Evolutionary conservation across 2,329 filamentous ascomycete genomes (phyloP).

Genomic region (Ophiosphaerella narmari): DNA sequence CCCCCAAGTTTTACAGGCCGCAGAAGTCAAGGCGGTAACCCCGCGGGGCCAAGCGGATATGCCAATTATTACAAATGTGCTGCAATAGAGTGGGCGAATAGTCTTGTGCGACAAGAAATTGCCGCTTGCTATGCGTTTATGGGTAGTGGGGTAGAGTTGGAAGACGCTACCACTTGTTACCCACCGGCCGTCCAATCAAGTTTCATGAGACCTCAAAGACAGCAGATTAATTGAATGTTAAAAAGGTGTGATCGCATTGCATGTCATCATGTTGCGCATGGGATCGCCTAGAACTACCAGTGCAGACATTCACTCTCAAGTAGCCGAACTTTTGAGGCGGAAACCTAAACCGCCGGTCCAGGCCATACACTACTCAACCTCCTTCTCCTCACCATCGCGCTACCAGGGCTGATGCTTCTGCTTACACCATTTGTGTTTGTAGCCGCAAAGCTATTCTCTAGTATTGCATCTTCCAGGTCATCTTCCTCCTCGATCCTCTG

Average conservation of each 20-base stretch:
- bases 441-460: slow-evolving; percentile 47
- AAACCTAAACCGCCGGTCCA: slow-evolving; percentile 13
- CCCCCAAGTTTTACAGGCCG: slow-evolving; percentile 2
- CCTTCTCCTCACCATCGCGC: slow-evolving; percentile 35
- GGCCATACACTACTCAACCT: slow-evolving; percentile 45
- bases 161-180: too few species aligned
- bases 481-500: slow-evolving; percentile 56
- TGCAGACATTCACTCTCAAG: background rate
- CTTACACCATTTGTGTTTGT: slow-evolving; percentile 10
- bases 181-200: too few species aligned
- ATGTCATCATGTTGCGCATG: too few species aligned
- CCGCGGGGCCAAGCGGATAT: too few species aligned
- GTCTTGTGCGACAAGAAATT: too few species aligned
- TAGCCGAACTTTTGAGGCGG: background rate
- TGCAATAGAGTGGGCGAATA: too few species aligned
- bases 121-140: too few species aligned
- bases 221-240: too few species aligned
- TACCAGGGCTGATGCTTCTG: slow-evolving; percentile 40
- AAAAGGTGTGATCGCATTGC: too few species aligned
- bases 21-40: background rate
- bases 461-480: slow-evolving; percentile 51
- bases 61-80: too few species aligned
- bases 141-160: too few species aligned
- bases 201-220: too few species aligned
- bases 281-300: background rate